Base-by-base conservation (phyloP, 768 basidiomycete species). In the Rickenella mellea region DNA sequence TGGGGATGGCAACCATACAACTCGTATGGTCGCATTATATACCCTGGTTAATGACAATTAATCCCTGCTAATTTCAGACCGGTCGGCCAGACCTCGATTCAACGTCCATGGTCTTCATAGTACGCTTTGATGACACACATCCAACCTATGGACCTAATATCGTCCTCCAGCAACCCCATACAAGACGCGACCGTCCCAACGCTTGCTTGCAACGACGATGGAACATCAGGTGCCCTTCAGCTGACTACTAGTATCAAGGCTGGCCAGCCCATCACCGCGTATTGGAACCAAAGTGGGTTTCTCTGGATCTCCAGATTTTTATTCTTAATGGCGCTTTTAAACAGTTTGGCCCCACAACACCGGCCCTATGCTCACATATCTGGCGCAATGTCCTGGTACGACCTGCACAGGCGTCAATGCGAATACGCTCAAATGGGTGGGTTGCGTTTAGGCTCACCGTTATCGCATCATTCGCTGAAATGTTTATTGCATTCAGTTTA, bases 81-180 rank as follows among this genome's bases (percentile, higher is more conserved):
- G 11, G 40, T 38, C 19, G 47, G 47, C 20, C 47, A 48, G 33
- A 48, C 47, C n/a, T 20, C 22, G 12, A 48, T 48, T 27, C 31
- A 48, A 37, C 29, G 47, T 15, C 37, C 44, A 9, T 48, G 45
- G 45, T 48, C 48, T 15, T 45, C 39, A n/a, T 48, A 46, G 45
- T 46, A 46, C 15, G 43, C 21, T 24, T 5, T 40, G 12, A n/a
- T 10, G 3, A 20, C 10, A 45, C 22, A 15, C 21, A 8, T 42
- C 22, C 9, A 25, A 28, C 6, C 6, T 11, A 3, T 15, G 5
- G n/a, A 27, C 7, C 20, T 27, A 44, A 26, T 12, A 6, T 4
- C 4, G 8, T n/a, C 17, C 6, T 32, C n/a, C 22, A 46, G 45
- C 40, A 38, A 48, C 30, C 47, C 47, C 10, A 48, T 48, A 15